Conservation (phyloP, 2,329 filamentous ascomycete species). For the Stachybotrys elegans region DNA sequence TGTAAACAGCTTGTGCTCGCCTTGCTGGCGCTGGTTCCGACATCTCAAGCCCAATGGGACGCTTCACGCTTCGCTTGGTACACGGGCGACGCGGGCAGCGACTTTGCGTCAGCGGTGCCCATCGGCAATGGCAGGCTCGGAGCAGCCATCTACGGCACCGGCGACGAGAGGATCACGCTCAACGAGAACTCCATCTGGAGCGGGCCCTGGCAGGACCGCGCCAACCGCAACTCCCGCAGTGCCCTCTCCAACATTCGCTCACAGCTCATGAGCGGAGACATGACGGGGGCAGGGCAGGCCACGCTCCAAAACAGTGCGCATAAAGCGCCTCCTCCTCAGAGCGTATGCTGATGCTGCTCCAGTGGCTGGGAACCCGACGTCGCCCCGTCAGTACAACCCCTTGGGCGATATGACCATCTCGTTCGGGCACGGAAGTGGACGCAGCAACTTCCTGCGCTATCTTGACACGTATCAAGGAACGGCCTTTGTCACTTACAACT, state of each 20-base stretch:
- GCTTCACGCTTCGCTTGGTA: constrained; percentile 13
- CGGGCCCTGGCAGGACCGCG: constrained; percentile 33
- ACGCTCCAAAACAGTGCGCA: constrained; percentile 6
- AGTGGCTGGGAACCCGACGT: background rate
- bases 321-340: background rate
- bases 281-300: constrained; percentile 29
- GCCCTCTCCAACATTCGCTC: constrained; percentile 28
- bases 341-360: background rate
- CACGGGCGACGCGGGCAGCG: constrained; percentile 8
- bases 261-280: constrained; percentile 28
- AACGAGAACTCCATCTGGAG: constrained; percentile 41
- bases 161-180: constrained; percentile 32
- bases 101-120: constrained; percentile 28
- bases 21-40: background rate
- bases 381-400: background rate
- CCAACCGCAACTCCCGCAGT: constrained; percentile 24
- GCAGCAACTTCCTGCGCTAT: constrained; percentile 28
- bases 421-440: constrained; percentile 22
- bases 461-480: constrained; percentile 30
- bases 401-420: constrained; percentile 24
- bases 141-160: constrained; percentile 34
- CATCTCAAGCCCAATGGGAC: background rate
- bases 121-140: constrained; percentile 37
- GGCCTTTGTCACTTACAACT: constrained; percentile 27
- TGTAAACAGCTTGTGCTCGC: too few relatives aligned